Conservation (phyloP, 441 rosid species). For the Iberis amara region DNA sequence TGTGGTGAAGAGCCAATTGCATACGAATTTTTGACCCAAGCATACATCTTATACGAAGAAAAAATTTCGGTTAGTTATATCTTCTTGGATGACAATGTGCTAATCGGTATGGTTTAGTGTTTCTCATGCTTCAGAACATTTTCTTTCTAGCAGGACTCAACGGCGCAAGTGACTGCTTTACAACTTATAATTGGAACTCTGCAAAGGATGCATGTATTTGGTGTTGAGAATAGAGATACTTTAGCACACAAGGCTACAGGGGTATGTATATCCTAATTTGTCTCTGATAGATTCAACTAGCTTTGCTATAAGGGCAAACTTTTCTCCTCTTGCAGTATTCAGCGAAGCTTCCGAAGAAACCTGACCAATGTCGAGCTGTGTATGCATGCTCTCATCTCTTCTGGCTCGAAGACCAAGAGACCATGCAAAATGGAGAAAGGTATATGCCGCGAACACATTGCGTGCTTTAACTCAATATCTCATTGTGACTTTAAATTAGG, state of each 20-base stretch:
- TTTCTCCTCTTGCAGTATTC: slow-evolving; percentile 64
- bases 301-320: slow-evolving; percentile 17
- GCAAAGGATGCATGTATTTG: slow-evolving; percentile 96
- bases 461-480: slow-evolving; percentile 7
- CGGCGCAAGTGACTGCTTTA: slow-evolving; percentile 87
- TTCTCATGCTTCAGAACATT: slow-evolving; percentile 9
- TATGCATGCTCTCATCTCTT: slow-evolving; percentile 91
- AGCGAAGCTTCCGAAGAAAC: slow-evolving; percentile 94
- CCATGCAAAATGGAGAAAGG: slow-evolving; percentile 93
- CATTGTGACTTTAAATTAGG: slow-evolving; percentile 35
- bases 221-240: slow-evolving; percentile 97
- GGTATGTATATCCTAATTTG: slow-evolving; percentile 44
- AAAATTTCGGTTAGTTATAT: slow-evolving; percentile 77
- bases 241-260: slow-evolving; percentile 94
- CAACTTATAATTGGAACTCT: slow-evolving; percentile 91
- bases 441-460: slow-evolving; percentile 22
- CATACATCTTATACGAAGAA: slow-evolving; percentile 92
- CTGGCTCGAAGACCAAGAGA: slow-evolving; percentile 92
- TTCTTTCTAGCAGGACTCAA: slow-evolving; percentile 61
- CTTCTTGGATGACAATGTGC: not conserved
- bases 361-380: slow-evolving; percentile 98
- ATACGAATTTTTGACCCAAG: slow-evolving; percentile 97
- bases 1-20: slow-evolving; percentile 91
- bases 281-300: slow-evolving; percentile 15
- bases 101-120: not conserved